Evolutionary conservation across 2,329 filamentous ascomycete genomes (phyloP), one percentile per base, ranked within the genome.

Genomic region (Orbilia brochopaga): DNA sequence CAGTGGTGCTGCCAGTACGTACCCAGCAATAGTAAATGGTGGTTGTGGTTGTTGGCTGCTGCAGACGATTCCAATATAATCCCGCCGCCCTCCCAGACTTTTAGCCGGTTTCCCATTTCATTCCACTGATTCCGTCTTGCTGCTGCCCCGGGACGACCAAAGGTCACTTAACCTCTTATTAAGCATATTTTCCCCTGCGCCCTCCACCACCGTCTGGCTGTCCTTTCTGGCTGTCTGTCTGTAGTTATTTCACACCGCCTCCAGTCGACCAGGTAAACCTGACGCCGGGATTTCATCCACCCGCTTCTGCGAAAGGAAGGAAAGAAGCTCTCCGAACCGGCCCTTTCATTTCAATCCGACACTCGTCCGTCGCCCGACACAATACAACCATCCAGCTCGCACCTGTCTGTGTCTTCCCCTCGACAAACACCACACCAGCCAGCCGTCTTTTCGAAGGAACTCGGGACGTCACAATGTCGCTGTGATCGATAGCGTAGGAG

Each of bases 351-450:
- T 48, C 44, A 23, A 48, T 48, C 44, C 44, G 44, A 48, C 44
- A 48, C 44, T 19, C n/a, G n/a, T 13, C 13, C 11, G 37, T 15
- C 37, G 27, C 27, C 27, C 27, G 27, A 42, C 37, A 42, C 37
- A 42, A 5, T 42, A 5, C 56, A 69, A n/a, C 59, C 69, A 60
- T 69, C 73, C 66, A 58, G 66, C 46, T 62, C 65, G 58, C 64
- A 67, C 62, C 58, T 73, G 66, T 76, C 75, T 56, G 55, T 73
- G 66, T 76, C 75, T 56, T 64, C 65, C 55, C 74, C 74, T 58
- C 75, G 74, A 59, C 74, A 75, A 32, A 51, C 62, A 69, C 59
- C 63, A 19, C 44, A 6, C n/a, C n/a, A 5, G 13, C 44, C 44
- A 15, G 44, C 19, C 44, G 48, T 42, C 58, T 58, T 35, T 62